Evolutionary conservation across 2,329 filamentous ascomycete species (phyloP), one percentile per base, ranked within the genome.

Genomic region (Rhynchosporium agropyri): DNA sequence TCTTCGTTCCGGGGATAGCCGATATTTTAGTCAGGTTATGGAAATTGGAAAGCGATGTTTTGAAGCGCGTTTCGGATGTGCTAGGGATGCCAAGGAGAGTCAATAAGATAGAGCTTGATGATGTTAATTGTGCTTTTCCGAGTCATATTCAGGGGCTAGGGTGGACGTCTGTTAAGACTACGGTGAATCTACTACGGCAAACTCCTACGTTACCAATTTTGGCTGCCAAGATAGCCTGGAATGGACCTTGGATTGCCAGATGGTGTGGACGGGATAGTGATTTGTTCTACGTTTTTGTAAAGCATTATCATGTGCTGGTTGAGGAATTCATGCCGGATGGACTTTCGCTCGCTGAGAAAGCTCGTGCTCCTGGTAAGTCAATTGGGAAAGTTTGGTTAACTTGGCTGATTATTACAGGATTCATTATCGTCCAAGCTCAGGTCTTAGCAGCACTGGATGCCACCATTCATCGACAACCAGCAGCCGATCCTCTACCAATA

Each of bases 181-280:
- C 85, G 62, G 75, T 84, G 55, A 82, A 81, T 31, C 65, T 82
- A 78, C 75, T 91, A 20, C 84, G 81, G 55, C 67, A 72, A 80
- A 82, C 83, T 51, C 81, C 82, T 2, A 63, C 69, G 7, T 74
- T 83, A 13, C 86, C 88, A 10, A 73, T 88, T n/a, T 83, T 83
- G 42, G 83, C 84, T 26, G 77, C 80, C n/a, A 81, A 85, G 65
- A 82, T 90, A 40, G 77, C 84, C 58, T 91, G 88, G 88, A 82
- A 85, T 71, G 86, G 87, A 3, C 82, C 83, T 3, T 91, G 89
- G 89, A 77, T 84, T n/a, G 82, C 84, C 56, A 80, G 88, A 64
- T 91, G 89, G 89, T 84, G 81, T 67, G 89, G 89, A n/a, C 82
- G 85, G 33, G 88, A 91, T 69, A 90, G 86, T 56, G 89, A 91